Conservation (phyloP, 2,329 filamentous ascomycete species). For the Colletotrichum sp. region DNA sequence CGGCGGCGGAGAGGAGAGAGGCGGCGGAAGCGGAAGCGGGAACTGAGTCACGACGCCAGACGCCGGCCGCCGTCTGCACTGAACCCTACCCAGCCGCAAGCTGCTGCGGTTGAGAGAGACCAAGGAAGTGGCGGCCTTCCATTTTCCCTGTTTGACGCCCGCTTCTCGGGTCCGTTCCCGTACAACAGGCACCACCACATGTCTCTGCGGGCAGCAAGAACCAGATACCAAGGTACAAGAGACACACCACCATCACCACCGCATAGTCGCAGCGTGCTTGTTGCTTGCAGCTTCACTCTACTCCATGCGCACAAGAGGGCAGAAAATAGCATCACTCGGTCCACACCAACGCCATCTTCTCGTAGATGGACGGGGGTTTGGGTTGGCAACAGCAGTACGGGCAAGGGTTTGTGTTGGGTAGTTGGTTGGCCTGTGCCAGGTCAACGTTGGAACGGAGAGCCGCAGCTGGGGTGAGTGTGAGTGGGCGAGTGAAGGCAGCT, state of each 20-base stretch:
- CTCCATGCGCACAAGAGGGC: not conserved
- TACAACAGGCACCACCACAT: not conserved
- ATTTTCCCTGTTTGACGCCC: not conserved
- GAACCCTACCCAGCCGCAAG: not conserved
- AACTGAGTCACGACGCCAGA: not conserved
- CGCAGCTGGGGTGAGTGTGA: conserved; percentile 3
- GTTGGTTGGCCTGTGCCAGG: not conserved
- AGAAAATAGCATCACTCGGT: conserved; percentile 8
- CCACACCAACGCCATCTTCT: not conserved
- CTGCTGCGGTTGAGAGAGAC: not conserved
- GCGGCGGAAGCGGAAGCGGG: not conserved
- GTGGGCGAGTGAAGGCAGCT: not conserved
- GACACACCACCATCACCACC: not conserved
- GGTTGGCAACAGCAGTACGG: not conserved
- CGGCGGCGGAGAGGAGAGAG: not conserved
- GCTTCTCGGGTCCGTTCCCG: not conserved
- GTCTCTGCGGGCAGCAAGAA: not conserved
- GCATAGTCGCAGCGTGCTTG: not conserved
- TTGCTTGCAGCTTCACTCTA: not conserved
- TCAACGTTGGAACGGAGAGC: not conserved
- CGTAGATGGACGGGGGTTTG: not conserved
- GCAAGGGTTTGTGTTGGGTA: not conserved
- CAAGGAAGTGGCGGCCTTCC: not conserved
- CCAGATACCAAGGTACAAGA: not conserved
- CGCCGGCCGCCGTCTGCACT: not conserved